These are phyloP conservation scores for Microbotryomycetes sp. DNA, from an alignment of 1,284 basidiomycete genomes.

Conservation along the genomic window DNA sequence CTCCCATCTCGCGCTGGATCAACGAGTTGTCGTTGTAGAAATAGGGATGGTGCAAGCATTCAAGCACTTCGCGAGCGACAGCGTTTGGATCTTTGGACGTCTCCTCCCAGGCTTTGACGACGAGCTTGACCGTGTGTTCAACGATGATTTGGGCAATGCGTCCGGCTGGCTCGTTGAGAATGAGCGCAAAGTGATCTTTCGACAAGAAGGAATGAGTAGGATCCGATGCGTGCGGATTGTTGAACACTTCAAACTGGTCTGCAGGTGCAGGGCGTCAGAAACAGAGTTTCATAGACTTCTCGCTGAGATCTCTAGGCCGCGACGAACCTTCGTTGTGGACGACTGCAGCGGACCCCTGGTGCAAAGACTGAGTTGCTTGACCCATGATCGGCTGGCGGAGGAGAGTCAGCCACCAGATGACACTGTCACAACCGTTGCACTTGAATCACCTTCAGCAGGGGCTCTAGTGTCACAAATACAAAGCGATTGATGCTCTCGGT, in stretches of 20 bases:
- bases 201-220: slow-evolving; percentile 38
- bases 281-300: too few species aligned
- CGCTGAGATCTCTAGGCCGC: too few species aligned
- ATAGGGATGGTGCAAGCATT: slow-evolving; percentile 80
- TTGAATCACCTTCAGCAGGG: slow-evolving; percentile 27
- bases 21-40: slow-evolving; percentile 62
- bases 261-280: not conserved
- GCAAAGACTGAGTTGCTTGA: slow-evolving; percentile 38
- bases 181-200: slow-evolving; percentile 34
- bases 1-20: slow-evolving; percentile 71
- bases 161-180: slow-evolving; percentile 34
- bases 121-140: slow-evolving; percentile 53
- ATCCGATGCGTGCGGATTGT: slow-evolving; percentile 39
- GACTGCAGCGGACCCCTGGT: slow-evolving; percentile 37
- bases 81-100: slow-evolving; percentile 46
- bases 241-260: slow-evolving; percentile 29
- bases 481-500: slow-evolving; percentile 52
- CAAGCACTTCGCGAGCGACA: slow-evolving; percentile 50
- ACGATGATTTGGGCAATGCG: slow-evolving; percentile 46
- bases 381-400: slow-evolving; percentile 3
- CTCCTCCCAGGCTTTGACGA: slow-evolving; percentile 72
- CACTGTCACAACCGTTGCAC: too few species aligned
- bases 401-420: not conserved
- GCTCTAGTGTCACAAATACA: slow-evolving; percentile 40
- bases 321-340: slow-evolving; percentile 37